Conservation (phyloP, 331 rosid species). For the Spiraea crenata region DNA sequence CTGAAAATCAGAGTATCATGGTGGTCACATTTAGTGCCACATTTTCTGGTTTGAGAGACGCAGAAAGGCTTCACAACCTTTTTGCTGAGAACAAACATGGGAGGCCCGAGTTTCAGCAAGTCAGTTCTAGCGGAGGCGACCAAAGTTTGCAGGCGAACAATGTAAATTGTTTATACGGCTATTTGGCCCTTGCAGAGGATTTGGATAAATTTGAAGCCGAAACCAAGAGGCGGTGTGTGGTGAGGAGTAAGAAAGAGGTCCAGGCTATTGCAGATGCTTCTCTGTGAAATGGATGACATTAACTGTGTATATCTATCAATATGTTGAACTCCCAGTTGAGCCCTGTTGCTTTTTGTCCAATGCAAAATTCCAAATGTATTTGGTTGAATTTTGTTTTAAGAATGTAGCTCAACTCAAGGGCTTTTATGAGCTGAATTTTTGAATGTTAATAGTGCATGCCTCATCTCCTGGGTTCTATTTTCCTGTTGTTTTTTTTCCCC, state of each 20-base stretch:
- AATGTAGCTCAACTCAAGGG: neutral
- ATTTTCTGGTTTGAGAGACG: slow-evolving; percentile 37
- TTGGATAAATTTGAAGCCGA: slow-evolving; percentile 37
- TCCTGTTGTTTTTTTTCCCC: too few relatives aligned
- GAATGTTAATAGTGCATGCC: too few relatives aligned
- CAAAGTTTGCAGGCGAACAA: neutral
- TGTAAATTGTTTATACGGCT: slow-evolving; percentile 30
- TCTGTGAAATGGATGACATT: neutral
- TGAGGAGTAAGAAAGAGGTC: slow-evolving; percentile 41
- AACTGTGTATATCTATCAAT: neutral
- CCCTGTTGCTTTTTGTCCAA: neutral
- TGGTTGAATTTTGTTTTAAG: neutral
- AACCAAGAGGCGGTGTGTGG: slow-evolving; percentile 26
- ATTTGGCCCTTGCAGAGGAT: slow-evolving; percentile 37
- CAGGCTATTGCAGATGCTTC: slow-evolving; percentile 27
- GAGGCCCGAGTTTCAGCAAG: slow-evolving; percentile 23
- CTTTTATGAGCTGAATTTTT: neutral
- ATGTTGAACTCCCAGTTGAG: neutral
- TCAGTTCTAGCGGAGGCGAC: slow-evolving; percentile 6
- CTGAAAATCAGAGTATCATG: slow-evolving; percentile 32
- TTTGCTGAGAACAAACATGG: slow-evolving; percentile 37
- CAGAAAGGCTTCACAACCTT: slow-evolving; percentile 36
- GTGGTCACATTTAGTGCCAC: slow-evolving; percentile 32
- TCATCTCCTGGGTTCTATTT: too few relatives aligned
- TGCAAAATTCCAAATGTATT: neutral